These are phyloP conservation scores for Diaporthe helianthi DNA, from an alignment of 2,329 filamentous ascomycete species.

Conservation along the genomic window DNA sequence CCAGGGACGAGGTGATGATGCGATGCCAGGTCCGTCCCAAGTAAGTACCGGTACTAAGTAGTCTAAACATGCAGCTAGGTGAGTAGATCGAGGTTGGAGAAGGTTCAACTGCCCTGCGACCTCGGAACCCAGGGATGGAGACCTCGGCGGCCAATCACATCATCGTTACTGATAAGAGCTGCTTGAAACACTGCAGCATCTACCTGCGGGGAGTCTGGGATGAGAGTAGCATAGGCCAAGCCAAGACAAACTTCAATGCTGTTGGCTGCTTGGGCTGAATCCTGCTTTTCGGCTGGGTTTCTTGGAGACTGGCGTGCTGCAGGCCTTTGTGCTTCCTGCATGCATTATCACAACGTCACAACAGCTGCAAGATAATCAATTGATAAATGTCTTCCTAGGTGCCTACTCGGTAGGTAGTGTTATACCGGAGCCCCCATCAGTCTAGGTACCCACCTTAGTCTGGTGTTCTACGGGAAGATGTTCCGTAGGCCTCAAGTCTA, in stretches of 20 bases:
- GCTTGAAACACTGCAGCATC: not conserved
- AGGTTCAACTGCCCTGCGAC: not conserved
- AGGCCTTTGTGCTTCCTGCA: too few species aligned
- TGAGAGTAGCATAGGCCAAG: not conserved
- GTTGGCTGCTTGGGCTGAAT: not conserved
- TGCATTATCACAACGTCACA: too few species aligned
- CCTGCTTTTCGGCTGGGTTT: too few species aligned
- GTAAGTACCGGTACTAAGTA: too few species aligned
- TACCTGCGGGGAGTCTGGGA: not conserved
- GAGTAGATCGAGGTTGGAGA: not conserved
- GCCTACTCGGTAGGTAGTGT: not conserved
- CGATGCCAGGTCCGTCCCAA: not conserved
- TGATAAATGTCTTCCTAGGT: too few species aligned
- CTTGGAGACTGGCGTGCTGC: too few species aligned
- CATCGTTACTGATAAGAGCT: slow-evolving; percentile 1
- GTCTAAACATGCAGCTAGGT: not conserved
- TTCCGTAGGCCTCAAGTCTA: too few species aligned
- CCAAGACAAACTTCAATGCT: not conserved
- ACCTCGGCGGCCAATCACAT: not conserved
- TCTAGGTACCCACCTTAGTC: too few species aligned
- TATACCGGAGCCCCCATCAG: too few species aligned
- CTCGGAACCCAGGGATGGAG: not conserved
- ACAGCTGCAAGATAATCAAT: too few species aligned
- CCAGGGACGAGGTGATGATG: not conserved
- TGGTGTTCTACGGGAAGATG: too few species aligned